Base-by-base conservation (phyloP, 2,329 filamentous ascomycete species). In the Colletotrichum caudatum region DNA sequence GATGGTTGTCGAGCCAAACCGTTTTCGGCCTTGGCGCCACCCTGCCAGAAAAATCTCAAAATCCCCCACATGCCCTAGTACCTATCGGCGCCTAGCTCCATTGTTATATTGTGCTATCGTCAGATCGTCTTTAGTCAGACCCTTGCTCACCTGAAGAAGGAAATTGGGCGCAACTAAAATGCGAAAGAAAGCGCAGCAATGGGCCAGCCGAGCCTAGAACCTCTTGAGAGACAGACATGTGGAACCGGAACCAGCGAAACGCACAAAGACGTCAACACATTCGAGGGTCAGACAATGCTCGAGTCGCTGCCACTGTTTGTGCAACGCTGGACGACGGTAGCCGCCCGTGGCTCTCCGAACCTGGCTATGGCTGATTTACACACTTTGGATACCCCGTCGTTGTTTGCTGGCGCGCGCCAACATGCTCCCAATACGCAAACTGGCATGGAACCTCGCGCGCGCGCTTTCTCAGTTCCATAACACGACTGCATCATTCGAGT, bases 1-100 rank as follows among this genome's bases (percentile, higher is more conserved):
- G 12, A 50, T 69, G 16, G 65, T 56, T 20, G 23, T 20, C 57
- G 48, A 46, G 37, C 65, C 69, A 71, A 64, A 35, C 69, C 69
- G 33, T 59, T 50, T 71, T 60, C 59, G 59, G 69, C 48, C 11
- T 71, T 60, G 69, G 65, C 65, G 69, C 69, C 68, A 69, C 48
- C 63, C 53, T 44, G 41, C 44, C 51, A 54, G 69, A 60, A 46
- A 44, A 71, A 68, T 68, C 46, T 71, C 64, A 71, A 63, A 63
- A 64, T 69, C 65, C 59, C n/a, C 50, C 14, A 53, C 26, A 53
- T 9, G 23, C 16, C 26, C 18, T 48, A 18, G 46, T n/a, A 48
- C 20, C 46, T 23, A 53, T 53, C 56, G 26, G 37, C 65, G 33
- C 23, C 59, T 7, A 37, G 54, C 46, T 37, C 53, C 59, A 54